Percentiles rank a stretch among this genome's conserved stretches.
These are phyloP conservation scores for Ustilago esculenta DNA, from an alignment of 1,284 basidiomycete species.

Conservation along the genomic window DNA sequence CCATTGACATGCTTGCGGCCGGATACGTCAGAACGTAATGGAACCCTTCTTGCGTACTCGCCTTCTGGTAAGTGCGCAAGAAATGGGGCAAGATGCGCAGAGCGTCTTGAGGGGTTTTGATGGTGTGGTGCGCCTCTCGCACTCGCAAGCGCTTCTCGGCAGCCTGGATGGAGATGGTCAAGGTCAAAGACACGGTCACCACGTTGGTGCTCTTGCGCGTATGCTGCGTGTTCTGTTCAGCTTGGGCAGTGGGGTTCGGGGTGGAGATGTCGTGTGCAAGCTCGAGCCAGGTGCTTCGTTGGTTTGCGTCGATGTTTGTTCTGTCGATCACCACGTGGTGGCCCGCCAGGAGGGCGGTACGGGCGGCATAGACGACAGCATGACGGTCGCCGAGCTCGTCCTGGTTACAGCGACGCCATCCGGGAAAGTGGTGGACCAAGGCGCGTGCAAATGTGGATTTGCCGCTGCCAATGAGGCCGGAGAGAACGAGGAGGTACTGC, in stretches of 20 bases:
- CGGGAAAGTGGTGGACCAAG: constrained; percentile 23
- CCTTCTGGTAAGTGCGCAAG: constrained; percentile 30
- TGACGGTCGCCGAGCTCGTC: constrained; percentile 39
- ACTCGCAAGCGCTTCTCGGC: constrained; percentile 21
- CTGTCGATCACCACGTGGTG: constrained; percentile 44
- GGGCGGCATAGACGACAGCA: constrained; percentile 29
- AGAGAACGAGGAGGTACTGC: constrained; percentile 39
- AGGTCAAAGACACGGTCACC: constrained; percentile 30
- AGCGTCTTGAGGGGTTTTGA: constrained; percentile 30
- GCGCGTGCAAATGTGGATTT: constrained; percentile 47
- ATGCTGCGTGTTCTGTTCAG: background rate
- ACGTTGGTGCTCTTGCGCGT: constrained; percentile 5
- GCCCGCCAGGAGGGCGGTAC: constrained; percentile 14
- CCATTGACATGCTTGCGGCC: constrained; percentile 17
- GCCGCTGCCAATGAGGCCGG: constrained; percentile 42
- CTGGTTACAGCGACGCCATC: constrained; percentile 47
- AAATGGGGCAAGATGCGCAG: constrained; percentile 32
- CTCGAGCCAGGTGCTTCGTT: constrained; percentile 43
- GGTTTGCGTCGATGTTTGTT: constrained; percentile 48
- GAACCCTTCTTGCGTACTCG: constrained; percentile 32
- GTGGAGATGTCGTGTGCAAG: constrained; percentile 19
- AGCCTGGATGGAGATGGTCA: constrained; percentile 30
- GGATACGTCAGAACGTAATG: constrained; percentile 31
- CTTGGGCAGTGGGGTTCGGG: background rate
- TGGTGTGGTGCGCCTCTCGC: constrained; percentile 41